Evolutionary conservation across 2,329 filamentous ascomycete species (phyloP), one percentile per base, ranked within the genome.

Genomic region (Biscogniauxia marginata): DNA sequence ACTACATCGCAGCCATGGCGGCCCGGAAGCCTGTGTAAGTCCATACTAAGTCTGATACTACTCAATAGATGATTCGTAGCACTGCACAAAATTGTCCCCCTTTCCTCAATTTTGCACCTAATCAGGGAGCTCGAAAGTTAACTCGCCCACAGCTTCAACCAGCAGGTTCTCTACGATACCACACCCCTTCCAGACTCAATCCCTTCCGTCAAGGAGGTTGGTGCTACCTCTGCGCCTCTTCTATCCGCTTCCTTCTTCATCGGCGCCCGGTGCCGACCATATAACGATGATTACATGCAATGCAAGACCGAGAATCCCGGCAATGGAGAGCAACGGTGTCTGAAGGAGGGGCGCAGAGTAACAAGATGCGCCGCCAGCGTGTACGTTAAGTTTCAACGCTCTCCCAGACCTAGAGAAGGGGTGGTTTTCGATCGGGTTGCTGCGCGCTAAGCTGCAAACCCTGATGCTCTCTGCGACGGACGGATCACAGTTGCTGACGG

Each of bases 201-300:
- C 75, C 95, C 95, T 70, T 87, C 91, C 73, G 95, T 99, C 75
- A 84, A 90, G 76, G 95, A 99, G 79, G 85, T 99, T 65, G 95
- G 95, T 70, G 85, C 91, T 71, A 96, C 88, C 70, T 98, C 93
- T 56, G 95, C 93, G 43, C 95, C 95, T 54, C 84, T 99, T 46
- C 81, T 96, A 58, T 96, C 91, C 63, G 95, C 95, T 25, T 87
- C 91, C 52, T 99, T 90, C 84, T 99, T 98, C 76, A 99, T 99
- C 73, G 95, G 95, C 62, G 93, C 92, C 65, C 88, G 93, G 72
- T 99, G 95, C 87, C 89, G 85, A 74, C 82, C 90, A 56, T 99
- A 93, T 83, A 98, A 98, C 77, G 95, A 99, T 81, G 95, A 99
- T 79, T 99, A 89, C 79, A 99, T 99, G 93, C 90, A 96, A 81